phyloP scores from a whole-genome alignment of 23 red algal species.

The Gracilaria domingensis region DNA sequence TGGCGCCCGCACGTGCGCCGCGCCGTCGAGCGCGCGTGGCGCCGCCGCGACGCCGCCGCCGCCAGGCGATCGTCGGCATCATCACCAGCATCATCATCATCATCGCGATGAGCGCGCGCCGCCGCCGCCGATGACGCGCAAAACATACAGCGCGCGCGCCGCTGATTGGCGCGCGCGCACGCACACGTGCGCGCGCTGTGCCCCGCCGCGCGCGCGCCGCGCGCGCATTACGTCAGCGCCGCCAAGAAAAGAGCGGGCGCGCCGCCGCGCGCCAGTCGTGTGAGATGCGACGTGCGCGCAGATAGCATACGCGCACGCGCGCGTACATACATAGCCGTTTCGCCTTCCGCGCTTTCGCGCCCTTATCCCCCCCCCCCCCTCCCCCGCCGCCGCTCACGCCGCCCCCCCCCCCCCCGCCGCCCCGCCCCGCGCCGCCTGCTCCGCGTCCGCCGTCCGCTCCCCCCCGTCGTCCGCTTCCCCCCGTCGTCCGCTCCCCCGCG shows the following conservation, averaged over 20 bases:
- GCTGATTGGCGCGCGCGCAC: background rate
- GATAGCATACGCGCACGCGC: background rate
- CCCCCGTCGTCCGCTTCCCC: background rate
- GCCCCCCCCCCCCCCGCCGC: background rate
- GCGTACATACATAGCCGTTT: too few relatives aligned
- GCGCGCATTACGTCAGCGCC: background rate
- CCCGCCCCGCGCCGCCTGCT: background rate
- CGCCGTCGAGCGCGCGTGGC: slow-evolving; percentile 22
- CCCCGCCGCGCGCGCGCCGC: too few relatives aligned
- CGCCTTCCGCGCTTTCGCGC: too few relatives aligned
- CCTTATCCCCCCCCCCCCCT: background rate
- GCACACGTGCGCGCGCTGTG: background rate
- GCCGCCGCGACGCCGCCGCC: too few relatives aligned
- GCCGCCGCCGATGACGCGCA: background rate
- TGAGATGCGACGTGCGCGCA: background rate
- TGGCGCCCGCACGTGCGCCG: background rate
- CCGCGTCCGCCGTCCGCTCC: too few relatives aligned
- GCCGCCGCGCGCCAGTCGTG: background rate
- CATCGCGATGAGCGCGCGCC: too few relatives aligned
- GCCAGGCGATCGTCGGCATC: too few relatives aligned
- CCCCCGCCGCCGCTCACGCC: background rate
- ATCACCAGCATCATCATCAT: too few relatives aligned
- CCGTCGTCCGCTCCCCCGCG: too few relatives aligned
- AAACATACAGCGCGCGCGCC: slow-evolving; percentile 6
- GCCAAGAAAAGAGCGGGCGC: background rate